Evolutionary conservation across 1,284 basidiomycete species (phyloP), one percentile per base, ranked within the genome.

Genomic region (Salmacisia buchloeana): DNA sequence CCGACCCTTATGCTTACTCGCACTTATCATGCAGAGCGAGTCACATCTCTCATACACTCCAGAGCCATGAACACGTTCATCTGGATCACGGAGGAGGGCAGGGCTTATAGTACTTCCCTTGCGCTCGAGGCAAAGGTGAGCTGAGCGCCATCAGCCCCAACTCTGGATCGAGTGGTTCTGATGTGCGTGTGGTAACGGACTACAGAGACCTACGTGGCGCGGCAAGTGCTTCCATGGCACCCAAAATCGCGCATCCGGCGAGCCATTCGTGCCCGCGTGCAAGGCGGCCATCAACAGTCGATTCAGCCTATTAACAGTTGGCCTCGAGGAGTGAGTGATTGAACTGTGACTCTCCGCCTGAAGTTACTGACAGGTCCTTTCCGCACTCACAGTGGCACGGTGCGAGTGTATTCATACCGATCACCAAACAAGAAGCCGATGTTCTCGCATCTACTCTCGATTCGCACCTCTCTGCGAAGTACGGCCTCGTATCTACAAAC

Each of bases 281-380:
- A 54, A 59, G 34, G 23, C 43, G 10, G 52, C 52, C 13, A 83
- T 94, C 69, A 97, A 97, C 74, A 83, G 84, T 21, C 88, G 87
- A 70, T 92, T 97, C 75, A 93, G 91, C 33, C 79, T 94, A 58
- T 83, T 92, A 49, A 91, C 92, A 1, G 83, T 94, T 23, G 94
- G 94, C 2, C 89, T 88, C 13, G 82, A 84, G 25, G 85, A 87
- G 88, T 90, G 63, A 67, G 84, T 80, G 15, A 35, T 18, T 4
- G 12, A 33, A 5, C 0, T 13, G 10, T 3, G 21, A n/a, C 4
- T 0, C 21, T 4, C 7, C 2, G 1, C 12, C 36, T 2, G 36
- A 38, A 38, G 36, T 1, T 38, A 6, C 35, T 29, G 6, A 34
- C 49, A 69, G 68, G 80, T 79, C 61, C 69, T 2, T 63, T 78